Percentiles rank a stretch among this genome's conserved stretches.
Conservation (phyloP, 768 basidiomycete species). For the Suillus americanus region DNA sequence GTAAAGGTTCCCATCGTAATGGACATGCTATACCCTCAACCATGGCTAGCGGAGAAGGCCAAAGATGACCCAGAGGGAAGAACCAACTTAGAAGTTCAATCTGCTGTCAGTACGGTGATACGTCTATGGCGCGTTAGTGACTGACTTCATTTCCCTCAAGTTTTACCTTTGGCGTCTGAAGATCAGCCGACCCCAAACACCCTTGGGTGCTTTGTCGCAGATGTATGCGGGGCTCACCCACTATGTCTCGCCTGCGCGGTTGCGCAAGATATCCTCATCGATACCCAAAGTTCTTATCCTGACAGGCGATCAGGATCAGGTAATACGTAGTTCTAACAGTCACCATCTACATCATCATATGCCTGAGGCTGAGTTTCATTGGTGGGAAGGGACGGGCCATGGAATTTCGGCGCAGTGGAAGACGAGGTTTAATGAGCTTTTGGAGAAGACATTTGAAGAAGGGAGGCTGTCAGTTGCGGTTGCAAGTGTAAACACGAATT, state of each 20-base stretch:
- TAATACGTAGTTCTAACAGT: conserved; percentile 56
- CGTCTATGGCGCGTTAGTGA: neutral
- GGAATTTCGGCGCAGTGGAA: conserved; percentile 51
- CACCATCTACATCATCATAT: conserved; percentile 52
- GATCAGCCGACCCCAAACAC: conserved; percentile 56
- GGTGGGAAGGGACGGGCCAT: conserved; percentile 66
- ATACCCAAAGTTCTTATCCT: conserved; percentile 68
- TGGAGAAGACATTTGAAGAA: conserved; percentile 58
- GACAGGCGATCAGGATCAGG: conserved; percentile 66
- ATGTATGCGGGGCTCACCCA: conserved; percentile 70
- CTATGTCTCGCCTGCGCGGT: conserved; percentile 47
- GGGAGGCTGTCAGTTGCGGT: conserved; percentile 29
- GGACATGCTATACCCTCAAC: conserved; percentile 56
- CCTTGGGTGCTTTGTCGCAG: conserved; percentile 69
- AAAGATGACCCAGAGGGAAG: conserved; percentile 53
- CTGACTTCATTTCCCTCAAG: conserved; percentile 32
- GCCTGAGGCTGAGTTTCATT: conserved; percentile 54
- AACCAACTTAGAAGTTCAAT: conserved; percentile 64
- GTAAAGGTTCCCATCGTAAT: conserved; percentile 50
- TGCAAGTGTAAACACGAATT: neutral
- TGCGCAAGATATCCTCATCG: conserved; percentile 46
- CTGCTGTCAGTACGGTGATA: conserved; percentile 39
- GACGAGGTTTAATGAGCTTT: conserved; percentile 50
- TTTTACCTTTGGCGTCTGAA: conserved; percentile 42
- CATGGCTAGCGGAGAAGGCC: conserved; percentile 60